Evolutionary conservation across 495 filamentous ascomycete species (phyloP), one percentile per base, ranked within the genome.

Genomic region (Penicillium riverlandense): DNA sequence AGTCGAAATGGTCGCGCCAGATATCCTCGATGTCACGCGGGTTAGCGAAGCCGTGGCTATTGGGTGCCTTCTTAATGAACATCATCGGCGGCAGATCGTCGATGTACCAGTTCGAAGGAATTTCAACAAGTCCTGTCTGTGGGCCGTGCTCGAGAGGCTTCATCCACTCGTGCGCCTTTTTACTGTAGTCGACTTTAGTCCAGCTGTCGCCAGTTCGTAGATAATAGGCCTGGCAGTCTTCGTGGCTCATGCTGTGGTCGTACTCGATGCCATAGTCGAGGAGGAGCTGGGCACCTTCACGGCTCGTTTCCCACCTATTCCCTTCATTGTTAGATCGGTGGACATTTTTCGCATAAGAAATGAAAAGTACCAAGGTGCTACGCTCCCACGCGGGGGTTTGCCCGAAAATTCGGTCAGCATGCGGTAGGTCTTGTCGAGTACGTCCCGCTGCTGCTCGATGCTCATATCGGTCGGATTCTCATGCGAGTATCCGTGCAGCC

Each of bases 391-490:
- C 0, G 84, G 86, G 10, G 83, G 83, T 62, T 88, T 88, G 8
- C 83, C 82, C 37, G 77, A 78, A 52, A 90, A 88, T 5, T 84
- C 77, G 2, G 79, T 85, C 37, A 89, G 66, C 54, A 88, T 73
- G 12, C 73, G 72, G 55, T 82, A 87, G 1, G 83, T 86, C 61
- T 88, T 85, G 48, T 86, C 83, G n/a, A 90, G 69, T 8, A 89
- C 78, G 39, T 82, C 83, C 0, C 76, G 75, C 54, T 89, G 84
- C 58, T 89, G 86, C 55, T 87, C 80, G 35, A 84, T 61, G n/a
- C 67, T 82, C 86, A 90, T 87, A 36, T 80, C 76, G 11, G 70
- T 71, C 3, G 84, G 83, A 44, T 88, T 88, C 59, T 90, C 85
- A 50, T 90, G 85, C 4, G 78, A 80, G 53, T 90, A 85, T 0